These are phyloP conservation scores for Globisporangium irregulare DNA, from an alignment of 352 stramenopile genomes.

Conservation along the genomic window DNA sequence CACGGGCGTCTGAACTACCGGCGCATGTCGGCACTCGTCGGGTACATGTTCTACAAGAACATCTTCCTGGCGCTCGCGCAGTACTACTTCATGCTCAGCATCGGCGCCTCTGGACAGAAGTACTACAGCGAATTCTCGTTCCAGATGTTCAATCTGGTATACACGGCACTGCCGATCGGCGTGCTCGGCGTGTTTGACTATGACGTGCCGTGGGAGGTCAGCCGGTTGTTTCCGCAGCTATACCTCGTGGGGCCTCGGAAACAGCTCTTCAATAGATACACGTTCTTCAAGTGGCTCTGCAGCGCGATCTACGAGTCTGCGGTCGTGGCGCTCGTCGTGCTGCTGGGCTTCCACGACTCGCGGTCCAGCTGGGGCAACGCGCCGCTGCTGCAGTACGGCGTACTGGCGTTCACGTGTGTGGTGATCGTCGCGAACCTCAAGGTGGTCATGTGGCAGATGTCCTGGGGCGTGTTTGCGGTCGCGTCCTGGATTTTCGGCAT, in stretches of 20 bases:
- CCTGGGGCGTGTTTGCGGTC: slow-evolving; percentile 51
- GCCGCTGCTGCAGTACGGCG: slow-evolving; percentile 89
- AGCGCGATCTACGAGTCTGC: slow-evolving; percentile 66
- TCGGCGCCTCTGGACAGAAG: slow-evolving; percentile 87
- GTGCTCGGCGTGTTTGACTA: slow-evolving; percentile 78
- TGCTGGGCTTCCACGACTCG: slow-evolving; percentile 73
- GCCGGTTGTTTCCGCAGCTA: slow-evolving; percentile 65
- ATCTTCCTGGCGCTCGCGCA: slow-evolving; percentile 89
- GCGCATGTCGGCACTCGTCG: slow-evolving; percentile 90
- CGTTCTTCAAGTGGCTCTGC: slow-evolving; percentile 85
- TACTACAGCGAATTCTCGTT: slow-evolving; percentile 78
- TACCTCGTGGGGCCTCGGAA: slow-evolving; percentile 76
- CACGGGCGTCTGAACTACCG: slow-evolving; percentile 98
- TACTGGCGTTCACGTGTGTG: slow-evolving; percentile 92
- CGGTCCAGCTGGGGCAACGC: slow-evolving; percentile 77
- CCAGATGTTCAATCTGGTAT: slow-evolving; percentile 93
- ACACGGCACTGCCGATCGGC: slow-evolving; percentile 91
- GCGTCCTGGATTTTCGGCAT: slow-evolving; percentile 61
- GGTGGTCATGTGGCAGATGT: slow-evolving; percentile 78
- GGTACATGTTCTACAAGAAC: slow-evolving; percentile 99
- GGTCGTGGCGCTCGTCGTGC: slow-evolving; percentile 61
- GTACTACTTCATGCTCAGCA: slow-evolving; percentile 92
- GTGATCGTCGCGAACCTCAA: slow-evolving; percentile 94
- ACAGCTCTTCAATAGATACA: slow-evolving; percentile 80
- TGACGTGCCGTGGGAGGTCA: slow-evolving; percentile 68